Evolutionary conservation across 2,329 filamentous ascomycete genomes (phyloP).

Genomic region (Sporothrix inflata): DNA sequence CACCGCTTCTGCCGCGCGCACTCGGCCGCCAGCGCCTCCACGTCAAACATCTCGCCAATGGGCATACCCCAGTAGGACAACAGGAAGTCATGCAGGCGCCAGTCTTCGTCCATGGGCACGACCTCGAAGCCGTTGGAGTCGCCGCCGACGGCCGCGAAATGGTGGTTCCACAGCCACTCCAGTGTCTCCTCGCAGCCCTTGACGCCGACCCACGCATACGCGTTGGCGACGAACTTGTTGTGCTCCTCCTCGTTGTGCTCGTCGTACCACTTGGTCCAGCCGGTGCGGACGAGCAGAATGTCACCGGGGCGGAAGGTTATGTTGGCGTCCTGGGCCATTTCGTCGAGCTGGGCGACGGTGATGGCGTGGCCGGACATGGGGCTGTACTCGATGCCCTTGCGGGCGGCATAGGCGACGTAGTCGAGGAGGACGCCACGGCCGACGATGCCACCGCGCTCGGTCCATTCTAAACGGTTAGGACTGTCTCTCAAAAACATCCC

Average conservation of each 20-base stretch:
- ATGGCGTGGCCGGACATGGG: slow-evolving; percentile 59
- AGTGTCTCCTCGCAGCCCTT: slow-evolving; percentile 56
- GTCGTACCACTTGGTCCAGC: slow-evolving; percentile 63
- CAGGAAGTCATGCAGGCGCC: slow-evolving; percentile 52
- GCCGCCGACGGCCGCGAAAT: slow-evolving; percentile 67
- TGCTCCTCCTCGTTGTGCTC: slow-evolving; percentile 45
- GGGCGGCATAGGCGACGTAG: slow-evolving; percentile 52
- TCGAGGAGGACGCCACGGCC: slow-evolving; percentile 62
- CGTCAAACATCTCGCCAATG: slow-evolving; percentile 59
- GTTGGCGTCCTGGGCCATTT: slow-evolving; percentile 61
- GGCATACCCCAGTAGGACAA: slow-evolving; percentile 57
- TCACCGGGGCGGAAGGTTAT: slow-evolving; percentile 67
- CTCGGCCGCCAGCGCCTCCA: slow-evolving; percentile 56
- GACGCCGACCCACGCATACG: slow-evolving; percentile 42
- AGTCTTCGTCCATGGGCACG: slow-evolving; percentile 16
- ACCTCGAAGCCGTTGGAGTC: slow-evolving; percentile 66
- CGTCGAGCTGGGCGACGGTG: slow-evolving; percentile 57
- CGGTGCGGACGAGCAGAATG: slow-evolving; percentile 67
- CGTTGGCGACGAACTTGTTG: slow-evolving; percentile 38
- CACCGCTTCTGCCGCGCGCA: slow-evolving; percentile 58
- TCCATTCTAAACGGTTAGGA: slow-evolving; percentile 25
- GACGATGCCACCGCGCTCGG: slow-evolving; percentile 51
- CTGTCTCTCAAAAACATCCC: too few relatives aligned
- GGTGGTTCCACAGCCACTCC: slow-evolving; percentile 70
- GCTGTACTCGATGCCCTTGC: slow-evolving; percentile 54